Evolutionary conservation across 2,329 filamentous ascomycete species (phyloP).

Genomic region (Aspergillus costaricaensis): DNA sequence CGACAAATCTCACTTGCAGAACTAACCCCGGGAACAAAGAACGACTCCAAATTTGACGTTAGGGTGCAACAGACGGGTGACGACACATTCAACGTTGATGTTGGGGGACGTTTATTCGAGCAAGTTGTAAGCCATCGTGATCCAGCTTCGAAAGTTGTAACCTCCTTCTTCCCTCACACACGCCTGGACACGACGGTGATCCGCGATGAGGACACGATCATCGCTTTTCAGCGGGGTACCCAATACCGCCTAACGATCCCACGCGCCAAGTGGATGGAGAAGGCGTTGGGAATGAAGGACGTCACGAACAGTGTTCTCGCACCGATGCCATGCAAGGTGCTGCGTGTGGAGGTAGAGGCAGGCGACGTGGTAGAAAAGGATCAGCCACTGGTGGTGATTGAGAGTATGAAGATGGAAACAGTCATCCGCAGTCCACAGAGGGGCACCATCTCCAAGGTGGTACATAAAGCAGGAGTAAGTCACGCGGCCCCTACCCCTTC

Average conservation of each 20-base stretch:
- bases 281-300: slow-evolving; percentile 82
- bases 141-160: slow-evolving; percentile 54
- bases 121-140: slow-evolving; percentile 54
- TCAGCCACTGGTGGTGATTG: slow-evolving; percentile 83
- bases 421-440: slow-evolving; percentile 76
- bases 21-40: slow-evolving; percentile 45
- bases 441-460: slow-evolving; percentile 70
- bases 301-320: slow-evolving; percentile 79
- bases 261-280: slow-evolving; percentile 77
- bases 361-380: slow-evolving; percentile 84
- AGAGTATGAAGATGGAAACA: slow-evolving; percentile 90
- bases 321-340: slow-evolving; percentile 96
- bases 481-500: slow-evolving; percentile 15
- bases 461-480: slow-evolving; percentile 73
- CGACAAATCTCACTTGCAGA: slow-evolving; percentile 61
- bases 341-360: slow-evolving; percentile 82
- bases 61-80: slow-evolving; percentile 55
- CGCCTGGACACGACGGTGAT: slow-evolving; percentile 80
- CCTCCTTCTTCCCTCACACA: slow-evolving; percentile 78
- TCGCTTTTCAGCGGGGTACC: slow-evolving; percentile 71
- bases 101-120: slow-evolving; percentile 41
- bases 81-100: slow-evolving; percentile 51
- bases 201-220: slow-evolving; percentile 53
- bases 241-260: slow-evolving; percentile 60
- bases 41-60: slow-evolving; percentile 46